Base-by-base conservation (phyloP, 331 rosid species). In the Acacia pycnantha region DNA sequence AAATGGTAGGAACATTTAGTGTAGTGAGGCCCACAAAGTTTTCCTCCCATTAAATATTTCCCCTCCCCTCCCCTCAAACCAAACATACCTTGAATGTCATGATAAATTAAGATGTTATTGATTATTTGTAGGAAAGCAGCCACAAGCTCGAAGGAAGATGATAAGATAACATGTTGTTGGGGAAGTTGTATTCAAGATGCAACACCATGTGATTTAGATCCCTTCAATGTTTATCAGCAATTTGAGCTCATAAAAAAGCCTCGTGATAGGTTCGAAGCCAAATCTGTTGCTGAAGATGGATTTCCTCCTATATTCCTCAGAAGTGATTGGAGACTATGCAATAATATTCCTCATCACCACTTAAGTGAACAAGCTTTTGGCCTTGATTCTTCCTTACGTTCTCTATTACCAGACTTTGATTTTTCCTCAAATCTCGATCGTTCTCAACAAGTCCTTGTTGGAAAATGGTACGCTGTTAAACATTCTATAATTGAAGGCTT, bases 101-200 rank as follows among this genome's bases (percentile, higher is more conserved):
- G 15, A 22, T 59, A 24, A 9, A 54, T 54, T 8, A 2, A 21
- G 6, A 58, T 59, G 66, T 59, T 24, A 8, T 12, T 47, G 35
- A 68, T 68, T 2, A 22, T 66, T 72, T 72, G 76, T 77, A 86
- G 87, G 8, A 3, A 56, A 71, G 89, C 83, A 15, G 81, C 59
- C 44, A 91, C 86, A 37, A 78, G 88, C 79, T 85, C 93, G 41
- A 83, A 48, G 56, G 92, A 86, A 53, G 92, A 86, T n/a, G 93
- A 90, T 41, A 79, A 67, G 83, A 51, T n/a, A 33, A 53, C 76
- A 5, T 89, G 90, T 81, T 85, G 90, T 50, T 92, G 85, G 33
- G 70, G 88, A 44, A 47, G n/a, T 35, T 70, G 26, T 18, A 51
- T 53, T 26, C 5, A 50, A 1, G 90, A 88, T 74, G 82, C 68